Conservation (phyloP, 2,329 filamentous ascomycete species). For the Graphilbum ipis-grandicollis region DNA sequence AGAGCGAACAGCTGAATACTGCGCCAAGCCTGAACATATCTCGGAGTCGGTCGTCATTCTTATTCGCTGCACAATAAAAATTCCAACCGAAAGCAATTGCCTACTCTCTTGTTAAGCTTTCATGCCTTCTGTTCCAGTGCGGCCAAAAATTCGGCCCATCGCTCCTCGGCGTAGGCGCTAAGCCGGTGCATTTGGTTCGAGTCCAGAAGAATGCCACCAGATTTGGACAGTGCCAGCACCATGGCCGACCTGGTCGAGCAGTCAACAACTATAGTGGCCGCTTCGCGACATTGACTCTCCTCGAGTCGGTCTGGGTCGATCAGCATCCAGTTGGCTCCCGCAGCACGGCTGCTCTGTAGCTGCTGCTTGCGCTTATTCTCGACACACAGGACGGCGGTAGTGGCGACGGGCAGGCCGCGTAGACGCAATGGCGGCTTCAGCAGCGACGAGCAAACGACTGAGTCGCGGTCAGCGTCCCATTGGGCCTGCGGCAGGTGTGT, state of each 20-base stretch:
- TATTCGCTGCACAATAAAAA: too few relatives aligned
- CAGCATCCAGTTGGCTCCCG: conserved; percentile 52
- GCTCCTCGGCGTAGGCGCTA: conserved; percentile 38
- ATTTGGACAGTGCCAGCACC: conserved; percentile 64
- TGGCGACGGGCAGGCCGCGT: conserved; percentile 52
- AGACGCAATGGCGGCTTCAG: conserved; percentile 36
- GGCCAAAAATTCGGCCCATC: conserved; percentile 43
- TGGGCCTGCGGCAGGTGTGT: conserved; percentile 61
- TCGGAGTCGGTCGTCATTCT: too few relatives aligned
- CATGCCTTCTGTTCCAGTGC: conserved; percentile 13
- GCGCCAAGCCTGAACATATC: too few relatives aligned
- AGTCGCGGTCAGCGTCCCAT: conserved; percentile 71
- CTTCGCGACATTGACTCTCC: conserved; percentile 69
- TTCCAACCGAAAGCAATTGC: too few relatives aligned
- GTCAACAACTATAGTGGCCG: conserved; percentile 70
- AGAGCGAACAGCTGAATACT: too few relatives aligned
- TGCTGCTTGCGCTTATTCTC: conserved; percentile 36
- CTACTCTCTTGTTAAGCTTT: too few relatives aligned
- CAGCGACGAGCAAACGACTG: conserved; percentile 44
- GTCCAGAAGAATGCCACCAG: conserved; percentile 56
- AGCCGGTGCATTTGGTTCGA: conserved; percentile 43
- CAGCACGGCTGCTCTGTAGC: conserved; percentile 14
- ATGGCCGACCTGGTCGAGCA: conserved; percentile 29
- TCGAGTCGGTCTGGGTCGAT: conserved; percentile 83
- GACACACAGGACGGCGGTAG: conserved; percentile 59